Evolutionary conservation across 768 basidiomycete genomes (phyloP).

Genomic region (Podaxis sp.): DNA sequence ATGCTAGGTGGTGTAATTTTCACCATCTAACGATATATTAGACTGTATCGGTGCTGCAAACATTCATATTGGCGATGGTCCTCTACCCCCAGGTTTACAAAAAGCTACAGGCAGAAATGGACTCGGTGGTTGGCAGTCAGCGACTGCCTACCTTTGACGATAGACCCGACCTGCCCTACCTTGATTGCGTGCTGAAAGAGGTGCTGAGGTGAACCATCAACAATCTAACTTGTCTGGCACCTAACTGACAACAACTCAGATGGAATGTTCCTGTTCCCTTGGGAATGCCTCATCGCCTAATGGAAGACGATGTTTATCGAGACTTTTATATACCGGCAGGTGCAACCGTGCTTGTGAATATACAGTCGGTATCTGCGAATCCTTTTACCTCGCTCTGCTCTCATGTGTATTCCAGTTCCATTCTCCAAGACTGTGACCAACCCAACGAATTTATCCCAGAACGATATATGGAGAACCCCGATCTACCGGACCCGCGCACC

Average conservation of each 20-base stretch:
- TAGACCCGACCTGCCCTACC: slow-evolving; percentile 44
- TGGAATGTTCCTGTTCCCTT: slow-evolving; percentile 50
- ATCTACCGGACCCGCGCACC: slow-evolving; percentile 44
- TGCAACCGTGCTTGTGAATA: slow-evolving; percentile 42
- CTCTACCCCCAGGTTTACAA: slow-evolving; percentile 48
- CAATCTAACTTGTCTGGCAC: neutral
- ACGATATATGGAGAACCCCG: slow-evolving; percentile 41
- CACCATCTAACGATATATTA: slow-evolving; percentile 26
- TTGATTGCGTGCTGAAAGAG: slow-evolving; percentile 49
- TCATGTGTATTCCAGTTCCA: slow-evolving; percentile 30
- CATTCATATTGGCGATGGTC: slow-evolving; percentile 56
- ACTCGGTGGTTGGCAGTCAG: slow-evolving; percentile 41
- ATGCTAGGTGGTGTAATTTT: slow-evolving; percentile 13
- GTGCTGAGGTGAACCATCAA: slow-evolving; percentile 38
- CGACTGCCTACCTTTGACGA: slow-evolving; percentile 49
- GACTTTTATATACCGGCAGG: slow-evolving; percentile 47
- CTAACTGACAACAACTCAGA: slow-evolving; percentile 25
- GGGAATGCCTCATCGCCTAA: slow-evolving; percentile 52
- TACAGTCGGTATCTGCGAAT: slow-evolving; percentile 33
- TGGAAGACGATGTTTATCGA: slow-evolving; percentile 50
- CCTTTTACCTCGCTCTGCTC: neutral
- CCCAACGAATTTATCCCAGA: slow-evolving; percentile 51
- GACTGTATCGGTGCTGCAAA: slow-evolving; percentile 50
- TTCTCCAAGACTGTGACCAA: slow-evolving; percentile 43
- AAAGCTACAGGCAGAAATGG: slow-evolving; percentile 53